Evolutionary conservation across 768 basidiomycete species (phyloP), one percentile per base, ranked within the genome.

Genomic region (Clathrus columnatus): DNA sequence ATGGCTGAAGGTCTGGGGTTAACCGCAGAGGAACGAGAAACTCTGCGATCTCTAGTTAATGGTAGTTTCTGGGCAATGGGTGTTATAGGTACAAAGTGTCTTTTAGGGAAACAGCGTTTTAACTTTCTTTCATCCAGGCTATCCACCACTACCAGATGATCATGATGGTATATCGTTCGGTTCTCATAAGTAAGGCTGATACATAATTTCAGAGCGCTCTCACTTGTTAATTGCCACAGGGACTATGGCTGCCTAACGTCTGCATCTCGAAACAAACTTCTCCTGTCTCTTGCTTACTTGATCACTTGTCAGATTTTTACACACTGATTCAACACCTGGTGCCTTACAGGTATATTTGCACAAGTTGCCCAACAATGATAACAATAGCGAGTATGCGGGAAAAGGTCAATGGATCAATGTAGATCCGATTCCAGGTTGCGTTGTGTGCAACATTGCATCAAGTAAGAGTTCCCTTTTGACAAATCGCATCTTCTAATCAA

Each of bases 191-290:
- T 91, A 63, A 61, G 65, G 57, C 26, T 14, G 26, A 36, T n/a
- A 11, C 4, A 36, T 36, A n/a, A 14, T 36, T 18, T 16, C 29
- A n/a, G 8, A 6, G 6, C 7, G 14, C 46, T 16, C 1, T 57
- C 5, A 16, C 26, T n/a, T n/a, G n/a, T n/a, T n/a, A n/a, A 17
- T 14, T 41, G 23, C 21, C 41, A 27, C 67, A 88, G 86, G 65
- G 92, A 95, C 66, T 96, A 95, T 62, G 93, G 93, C 24, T 93
- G 90, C 69, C 67, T 91, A 60, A 94, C 92, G 84, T 90, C 68
- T 63, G 79, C 48, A 27, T 43, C 44, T 16, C 18, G 20, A 24
- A 21, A 17, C 17, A 21, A 26, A 30, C 51, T 4, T 14, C 20
- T 23, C 8, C n/a, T 24, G n/a, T 49, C 48, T 21, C 23, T 48